phyloP scores from a whole-genome alignment of 1,284 basidiomycete species.

The Grifola frondosa region DNA sequence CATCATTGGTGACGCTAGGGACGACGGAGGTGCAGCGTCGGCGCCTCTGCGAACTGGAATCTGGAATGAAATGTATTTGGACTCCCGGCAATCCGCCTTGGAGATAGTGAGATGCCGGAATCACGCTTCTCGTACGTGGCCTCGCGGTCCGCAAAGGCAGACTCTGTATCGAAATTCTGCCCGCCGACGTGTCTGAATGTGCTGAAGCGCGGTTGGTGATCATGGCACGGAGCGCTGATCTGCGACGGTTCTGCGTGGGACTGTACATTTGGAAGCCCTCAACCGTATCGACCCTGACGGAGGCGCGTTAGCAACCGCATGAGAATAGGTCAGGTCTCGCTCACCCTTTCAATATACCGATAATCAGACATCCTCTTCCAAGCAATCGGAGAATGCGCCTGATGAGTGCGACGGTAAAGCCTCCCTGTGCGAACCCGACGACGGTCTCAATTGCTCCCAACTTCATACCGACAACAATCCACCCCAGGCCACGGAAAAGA shows the following conservation, averaged over 20 bases:
- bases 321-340: slow-evolving; percentile 20
- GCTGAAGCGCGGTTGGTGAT: slow-evolving; percentile 54
- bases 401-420: slow-evolving; percentile 51
- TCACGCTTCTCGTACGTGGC: slow-evolving; percentile 8
- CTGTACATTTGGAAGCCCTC: slow-evolving; percentile 34
- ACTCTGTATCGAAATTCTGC: slow-evolving; percentile 24
- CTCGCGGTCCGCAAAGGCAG: slow-evolving; percentile 12
- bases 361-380: slow-evolving; percentile 51
- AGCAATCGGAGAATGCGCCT: slow-evolving; percentile 59
- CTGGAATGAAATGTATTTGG: too few relatives aligned
- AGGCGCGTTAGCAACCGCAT: background rate
- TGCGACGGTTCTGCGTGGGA: slow-evolving; percentile 18
- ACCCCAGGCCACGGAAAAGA: slow-evolving; percentile 57
- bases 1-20: too few relatives aligned
- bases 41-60: too few relatives aligned
- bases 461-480: slow-evolving; percentile 59
- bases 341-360: slow-evolving; percentile 67
- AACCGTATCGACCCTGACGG: slow-evolving; percentile 29
- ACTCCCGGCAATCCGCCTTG: too few relatives aligned
- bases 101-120: slow-evolving; percentile 9
- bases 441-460: slow-evolving; percentile 63
- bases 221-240: slow-evolving; percentile 37
- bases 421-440: slow-evolving; percentile 57
- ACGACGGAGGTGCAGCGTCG: too few relatives aligned
- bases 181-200: slow-evolving; percentile 49